A percentile compares a stretch with the other conserved stretches of the same genome.
Conservation (phyloP, 2,329 filamentous ascomycete species). For the Sarocladium strictum region DNA sequence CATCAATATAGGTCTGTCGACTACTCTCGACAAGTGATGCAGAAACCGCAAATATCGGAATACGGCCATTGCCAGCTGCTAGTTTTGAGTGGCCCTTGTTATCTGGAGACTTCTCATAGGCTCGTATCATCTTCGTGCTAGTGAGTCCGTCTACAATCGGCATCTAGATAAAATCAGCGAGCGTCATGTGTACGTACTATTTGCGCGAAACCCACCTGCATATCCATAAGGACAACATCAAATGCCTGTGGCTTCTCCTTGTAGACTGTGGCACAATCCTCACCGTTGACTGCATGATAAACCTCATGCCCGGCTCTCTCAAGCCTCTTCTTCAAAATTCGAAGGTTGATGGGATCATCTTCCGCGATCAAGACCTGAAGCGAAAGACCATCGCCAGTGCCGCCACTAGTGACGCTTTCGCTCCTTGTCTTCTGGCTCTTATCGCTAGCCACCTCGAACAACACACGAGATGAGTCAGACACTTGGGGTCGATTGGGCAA, state of each 20-base stretch:
- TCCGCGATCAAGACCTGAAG: constrained; percentile 74
- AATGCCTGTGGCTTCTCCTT: constrained; percentile 56
- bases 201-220: constrained; percentile 60
- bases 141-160: constrained; percentile 81
- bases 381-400: constrained; percentile 15
- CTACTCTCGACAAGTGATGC: constrained; percentile 72
- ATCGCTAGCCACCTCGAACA: constrained; percentile 31
- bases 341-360: constrained; percentile 83
- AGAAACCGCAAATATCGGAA: constrained; percentile 83
- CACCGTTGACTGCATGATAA: constrained; percentile 70
- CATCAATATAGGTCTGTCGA: constrained; percentile 61
- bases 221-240: constrained; percentile 85
- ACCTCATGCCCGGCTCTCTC: constrained; percentile 71
- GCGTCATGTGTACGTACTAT: background rate
- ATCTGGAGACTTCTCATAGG: constrained; percentile 52
- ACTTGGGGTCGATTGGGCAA: constrained; percentile 23
- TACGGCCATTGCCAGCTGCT: constrained; percentile 54
- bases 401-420: constrained; percentile 19
- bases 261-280: constrained; percentile 72
- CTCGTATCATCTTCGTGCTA: constrained; percentile 78
- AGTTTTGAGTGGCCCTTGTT: constrained; percentile 49
- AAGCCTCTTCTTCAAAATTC: constrained; percentile 71
- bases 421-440: constrained; percentile 12
- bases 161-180: constrained; percentile 56
- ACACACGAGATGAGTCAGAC: constrained; percentile 26